A percentile compares a stretch with the other conserved stretches of the same genome.
Evolutionary conservation across 2,329 filamentous ascomycete species (phyloP).

Genomic region (Pseudogymnoascus sp.): DNA sequence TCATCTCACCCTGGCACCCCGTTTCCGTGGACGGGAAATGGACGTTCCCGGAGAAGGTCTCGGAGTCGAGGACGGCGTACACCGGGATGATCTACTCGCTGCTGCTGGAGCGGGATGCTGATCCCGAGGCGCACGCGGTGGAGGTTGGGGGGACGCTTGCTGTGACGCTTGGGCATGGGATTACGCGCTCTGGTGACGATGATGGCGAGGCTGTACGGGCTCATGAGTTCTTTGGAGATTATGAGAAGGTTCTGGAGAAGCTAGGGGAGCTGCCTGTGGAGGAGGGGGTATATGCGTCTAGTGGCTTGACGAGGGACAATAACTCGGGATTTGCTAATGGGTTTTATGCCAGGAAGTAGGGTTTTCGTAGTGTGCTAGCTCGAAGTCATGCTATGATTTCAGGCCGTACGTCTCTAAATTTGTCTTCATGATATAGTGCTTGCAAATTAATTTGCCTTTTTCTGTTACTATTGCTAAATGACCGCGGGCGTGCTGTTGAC

Average conservation of each 20-base stretch:
- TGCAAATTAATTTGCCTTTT: too few relatives aligned
- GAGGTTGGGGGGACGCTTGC: slow-evolving; percentile 35
- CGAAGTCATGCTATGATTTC: too few relatives aligned
- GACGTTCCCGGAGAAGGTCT: slow-evolving; percentile 38
- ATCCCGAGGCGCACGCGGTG: slow-evolving; percentile 33
- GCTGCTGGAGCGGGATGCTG: slow-evolving; percentile 39
- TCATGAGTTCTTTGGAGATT: slow-evolving; percentile 48
- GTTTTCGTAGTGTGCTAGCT: background rate
- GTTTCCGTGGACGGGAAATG: slow-evolving; percentile 35
- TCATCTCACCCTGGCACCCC: slow-evolving; percentile 54
- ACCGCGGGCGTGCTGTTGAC: too few relatives aligned
- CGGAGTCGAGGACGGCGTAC: slow-evolving; percentile 30
- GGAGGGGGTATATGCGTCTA: background rate
- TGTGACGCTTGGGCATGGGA: slow-evolving; percentile 45
- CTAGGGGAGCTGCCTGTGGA: background rate
- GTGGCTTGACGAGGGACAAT: background rate
- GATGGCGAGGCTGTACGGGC: slow-evolving; percentile 33
- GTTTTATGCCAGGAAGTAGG: background rate
- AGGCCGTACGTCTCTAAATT: too few relatives aligned
- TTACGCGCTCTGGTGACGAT: too few relatives aligned
- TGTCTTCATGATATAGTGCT: too few relatives aligned
- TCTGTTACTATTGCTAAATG: too few relatives aligned
- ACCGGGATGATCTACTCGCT: slow-evolving; percentile 49
- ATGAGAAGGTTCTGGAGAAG: slow-evolving; percentile 19
- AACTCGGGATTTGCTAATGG: background rate